phyloP scores from a whole-genome alignment of 2,329 filamentous ascomycete species.

The Arthrinium puccinioides region DNA sequence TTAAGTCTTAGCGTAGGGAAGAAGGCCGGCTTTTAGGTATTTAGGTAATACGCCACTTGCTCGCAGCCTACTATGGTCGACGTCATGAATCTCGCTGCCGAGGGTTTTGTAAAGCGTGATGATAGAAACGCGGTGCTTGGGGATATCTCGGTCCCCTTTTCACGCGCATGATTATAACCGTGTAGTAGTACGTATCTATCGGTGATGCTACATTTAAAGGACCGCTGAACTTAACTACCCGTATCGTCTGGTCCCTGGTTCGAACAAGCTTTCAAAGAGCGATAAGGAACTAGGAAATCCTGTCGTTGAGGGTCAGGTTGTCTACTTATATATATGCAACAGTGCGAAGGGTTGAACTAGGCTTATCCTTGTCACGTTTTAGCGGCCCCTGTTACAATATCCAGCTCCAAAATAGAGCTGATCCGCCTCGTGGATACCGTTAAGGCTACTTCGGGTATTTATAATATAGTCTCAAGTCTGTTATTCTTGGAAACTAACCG shows the following conservation, averaged over 20 bases:
- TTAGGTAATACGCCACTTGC: slow-evolving; percentile 9
- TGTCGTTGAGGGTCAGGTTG: slow-evolving; percentile 5
- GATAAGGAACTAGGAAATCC: slow-evolving; percentile 19
- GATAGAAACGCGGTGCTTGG: slow-evolving; percentile 8
- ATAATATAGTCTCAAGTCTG: too few species aligned
- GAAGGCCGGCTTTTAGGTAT: slow-evolving; percentile 20
- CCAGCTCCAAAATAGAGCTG: too few species aligned
- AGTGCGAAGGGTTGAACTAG: slow-evolving; percentile 14
- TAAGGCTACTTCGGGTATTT: slow-evolving; percentile 33
- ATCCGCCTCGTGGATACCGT: too few species aligned
- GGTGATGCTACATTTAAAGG: slow-evolving; percentile 33
- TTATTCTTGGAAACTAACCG: too few species aligned
- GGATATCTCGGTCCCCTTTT: slow-evolving; percentile 33
- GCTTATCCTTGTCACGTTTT: slow-evolving; percentile 20
- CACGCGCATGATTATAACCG: slow-evolving; percentile 28
- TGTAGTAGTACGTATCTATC: slow-evolving; percentile 35
- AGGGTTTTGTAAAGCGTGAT: slow-evolving; percentile 21
- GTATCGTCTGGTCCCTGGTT: slow-evolving; percentile 36
- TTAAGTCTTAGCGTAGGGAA: slow-evolving; percentile 25
- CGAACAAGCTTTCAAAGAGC: slow-evolving; percentile 32
- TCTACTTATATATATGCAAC: neutral
- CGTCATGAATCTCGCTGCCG: slow-evolving; percentile 32
- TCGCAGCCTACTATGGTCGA: slow-evolving; percentile 23
- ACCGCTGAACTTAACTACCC: slow-evolving; percentile 35
- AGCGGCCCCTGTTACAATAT: slow-evolving; percentile 28